These are phyloP conservation scores for Globisporangium parvum DNA, from an alignment of 352 stramenopile species.

Conservation along the genomic window DNA sequence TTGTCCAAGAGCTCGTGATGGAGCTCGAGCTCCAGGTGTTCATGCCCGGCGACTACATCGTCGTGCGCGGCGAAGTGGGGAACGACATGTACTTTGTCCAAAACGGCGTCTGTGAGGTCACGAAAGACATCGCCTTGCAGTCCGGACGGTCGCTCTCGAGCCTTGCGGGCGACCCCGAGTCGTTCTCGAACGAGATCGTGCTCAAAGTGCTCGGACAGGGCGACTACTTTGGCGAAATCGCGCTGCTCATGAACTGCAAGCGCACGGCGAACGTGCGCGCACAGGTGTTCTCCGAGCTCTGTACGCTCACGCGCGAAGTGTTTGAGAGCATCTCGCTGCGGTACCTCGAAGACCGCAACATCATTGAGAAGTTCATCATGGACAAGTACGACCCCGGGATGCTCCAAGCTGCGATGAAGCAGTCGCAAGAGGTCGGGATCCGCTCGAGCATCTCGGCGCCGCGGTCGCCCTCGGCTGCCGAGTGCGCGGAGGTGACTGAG, in stretches of 20 bases:
- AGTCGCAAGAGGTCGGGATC: slow-evolving; percentile 64
- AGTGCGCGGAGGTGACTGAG: slow-evolving; percentile 6
- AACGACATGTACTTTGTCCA: slow-evolving; percentile 90
- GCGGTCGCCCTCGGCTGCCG: slow-evolving; percentile 1
- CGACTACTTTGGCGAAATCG: slow-evolving; percentile 82
- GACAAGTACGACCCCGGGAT: slow-evolving; percentile 77
- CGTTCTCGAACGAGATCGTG: slow-evolving; percentile 40
- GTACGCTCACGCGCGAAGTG: slow-evolving; percentile 60
- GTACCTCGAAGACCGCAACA: slow-evolving; percentile 69
- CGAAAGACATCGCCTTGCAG: slow-evolving; percentile 39
- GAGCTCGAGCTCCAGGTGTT: slow-evolving; percentile 78
- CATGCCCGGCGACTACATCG: slow-evolving; percentile 81
- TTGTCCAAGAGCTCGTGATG: slow-evolving; percentile 82
- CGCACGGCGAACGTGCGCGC: slow-evolving; percentile 72
- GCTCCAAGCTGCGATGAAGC: slow-evolving; percentile 69
- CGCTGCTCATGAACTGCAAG: slow-evolving; percentile 81
- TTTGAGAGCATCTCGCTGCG: slow-evolving; percentile 73
- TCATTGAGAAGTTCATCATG: slow-evolving; percentile 85
- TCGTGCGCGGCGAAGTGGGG: slow-evolving; percentile 73
- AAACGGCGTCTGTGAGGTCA: slow-evolving; percentile 71
- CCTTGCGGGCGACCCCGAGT: not conserved
- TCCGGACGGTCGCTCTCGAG: slow-evolving; percentile 4
- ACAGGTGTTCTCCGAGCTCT: slow-evolving; percentile 68
- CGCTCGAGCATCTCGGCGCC: slow-evolving; percentile 16
- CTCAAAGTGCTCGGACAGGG: slow-evolving; percentile 63